Evolutionary conservation across 2,329 filamentous ascomycete species (phyloP).

Genomic region (Neonectria ditissima): DNA sequence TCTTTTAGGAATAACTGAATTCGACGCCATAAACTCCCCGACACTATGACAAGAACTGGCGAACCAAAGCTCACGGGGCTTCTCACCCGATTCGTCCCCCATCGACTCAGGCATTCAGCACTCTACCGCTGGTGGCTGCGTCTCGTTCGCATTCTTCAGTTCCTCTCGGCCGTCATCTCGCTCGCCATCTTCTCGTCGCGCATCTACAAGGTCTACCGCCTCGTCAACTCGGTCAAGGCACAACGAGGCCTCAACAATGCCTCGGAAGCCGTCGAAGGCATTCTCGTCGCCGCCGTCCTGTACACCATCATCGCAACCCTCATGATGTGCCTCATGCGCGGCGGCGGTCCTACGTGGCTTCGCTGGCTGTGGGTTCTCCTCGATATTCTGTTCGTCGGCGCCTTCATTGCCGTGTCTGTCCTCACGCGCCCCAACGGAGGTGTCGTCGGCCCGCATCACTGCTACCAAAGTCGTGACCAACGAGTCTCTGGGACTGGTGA

Average conservation of each 20-base stretch:
- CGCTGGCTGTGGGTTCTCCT: background rate
- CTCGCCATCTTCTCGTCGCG: background rate
- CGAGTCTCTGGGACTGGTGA: background rate
- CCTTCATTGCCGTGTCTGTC: background rate
- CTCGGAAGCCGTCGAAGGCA: constrained; percentile 35
- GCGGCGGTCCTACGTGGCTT: constrained; percentile 22
- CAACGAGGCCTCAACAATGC: constrained; percentile 24
- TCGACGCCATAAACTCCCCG: background rate
- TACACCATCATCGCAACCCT: constrained; percentile 32
- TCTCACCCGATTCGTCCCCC: background rate
- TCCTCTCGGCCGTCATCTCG: background rate
- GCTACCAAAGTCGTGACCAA: background rate
- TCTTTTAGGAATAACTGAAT: background rate
- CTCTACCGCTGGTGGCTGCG: background rate
- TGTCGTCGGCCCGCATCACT: background rate
- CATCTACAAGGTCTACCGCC: background rate
- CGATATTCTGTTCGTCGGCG: background rate
- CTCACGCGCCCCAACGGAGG: background rate
- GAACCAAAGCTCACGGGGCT: background rate
- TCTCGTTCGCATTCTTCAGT: background rate
- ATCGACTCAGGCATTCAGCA: background rate
- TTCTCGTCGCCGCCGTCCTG: constrained; percentile 32
- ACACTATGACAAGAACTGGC: background rate
- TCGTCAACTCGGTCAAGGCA: constrained; percentile 5
- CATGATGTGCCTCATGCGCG: constrained; percentile 12